Base-by-base conservation (phyloP, 805 yeast genomes). In the Ogataea pilisensis region DNA sequence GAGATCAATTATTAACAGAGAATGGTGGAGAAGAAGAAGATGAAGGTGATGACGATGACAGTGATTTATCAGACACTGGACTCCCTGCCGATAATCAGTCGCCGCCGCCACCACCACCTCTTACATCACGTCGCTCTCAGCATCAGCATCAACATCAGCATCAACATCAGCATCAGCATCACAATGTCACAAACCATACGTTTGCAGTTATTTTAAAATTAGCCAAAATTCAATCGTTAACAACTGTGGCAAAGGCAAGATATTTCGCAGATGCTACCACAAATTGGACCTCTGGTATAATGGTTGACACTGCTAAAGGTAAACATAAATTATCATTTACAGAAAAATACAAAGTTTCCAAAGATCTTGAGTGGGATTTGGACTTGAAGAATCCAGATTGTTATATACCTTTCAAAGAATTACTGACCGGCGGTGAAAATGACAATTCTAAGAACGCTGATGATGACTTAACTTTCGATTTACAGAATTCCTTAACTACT, bases 181-280 rank as follows among this genome's bases (percentile, higher is more conserved):
- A 57, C 39, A 56, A 49, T 27, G 60, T 55, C 3, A 50, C 65
- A 2, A 57, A 75, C 19, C 81, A 75, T 55, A 72, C 77, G 1
- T 75, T 76, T 57, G 78, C 73, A 0, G 68, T 74, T 9, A 66
- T 76, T 11, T 50, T 76, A 2, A 76, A 73, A 48, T 52, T 76
- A 2, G 53, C 61, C 9, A 71, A 67, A 46, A 68, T 65, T 24
- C 64, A 66, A 13, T 49, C 65, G 2, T 52, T 73, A 13, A 62
- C 60, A 26, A 60, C 66, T n/a, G 41, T 45, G 3, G 55, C 73
- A 7, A 61, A 58, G 29, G 66, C 73, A 26, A 69, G 64, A 39
- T 71, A 75, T 45, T 65, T 58, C 46, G 67, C 76, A 3, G 49
- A 60, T 13, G 78, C 78, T 3, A 41, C 51, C 3, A 53, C 75